Evolutionary conservation across 2,329 filamentous ascomycete genomes (phyloP), one percentile per base, ranked within the genome.

Genomic region (Fusarium sp.): DNA sequence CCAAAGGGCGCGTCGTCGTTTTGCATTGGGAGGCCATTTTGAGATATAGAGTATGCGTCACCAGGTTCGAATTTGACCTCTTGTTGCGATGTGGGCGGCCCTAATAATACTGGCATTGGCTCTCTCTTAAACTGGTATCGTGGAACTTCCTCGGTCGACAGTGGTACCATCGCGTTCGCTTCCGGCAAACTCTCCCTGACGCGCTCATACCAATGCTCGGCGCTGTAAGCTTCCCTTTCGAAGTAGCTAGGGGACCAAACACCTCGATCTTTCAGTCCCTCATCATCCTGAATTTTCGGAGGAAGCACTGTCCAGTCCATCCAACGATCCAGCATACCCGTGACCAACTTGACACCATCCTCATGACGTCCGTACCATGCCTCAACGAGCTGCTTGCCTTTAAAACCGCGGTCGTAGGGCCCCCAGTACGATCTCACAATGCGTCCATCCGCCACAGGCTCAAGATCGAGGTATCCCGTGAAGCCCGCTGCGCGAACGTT

Each of bases 301-400:
- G 85, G 85, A 51, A 87, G 74, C 14, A 85, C 81, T 8, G 82
- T 81, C 76, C 81, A 84, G 50, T 79, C 74, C 32, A 79, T 77
- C 84, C 84, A 87, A n/a, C 82, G 83, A 52, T 82, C 80, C 36
- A 85, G 75, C 75, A 86, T 77, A 34, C 78, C 79, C 76, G 82
- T 81, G 32, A 81, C 79, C 51, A 81, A 78, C 42, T 76, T 79
- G 63, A 86, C 76, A 13, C 79, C 77, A 13, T 80, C 75, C 34
- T 78, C 76, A 30, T 82, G 80, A 0, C 84, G 82, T 3, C 85
- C 85, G 71, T 85, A 87, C 81, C 85, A 83, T 38, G 82, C 78
- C 32, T 82, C 80, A 15, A 85, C 69, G 12, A 83, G 78, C 5
- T 79, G 74, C 12, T 80, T 78, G 24, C 81, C 79, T 42, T 82